Evolutionary conservation across 2,329 filamentous ascomycete species (phyloP).

Genomic region (Aureobasidium namibiae): DNA sequence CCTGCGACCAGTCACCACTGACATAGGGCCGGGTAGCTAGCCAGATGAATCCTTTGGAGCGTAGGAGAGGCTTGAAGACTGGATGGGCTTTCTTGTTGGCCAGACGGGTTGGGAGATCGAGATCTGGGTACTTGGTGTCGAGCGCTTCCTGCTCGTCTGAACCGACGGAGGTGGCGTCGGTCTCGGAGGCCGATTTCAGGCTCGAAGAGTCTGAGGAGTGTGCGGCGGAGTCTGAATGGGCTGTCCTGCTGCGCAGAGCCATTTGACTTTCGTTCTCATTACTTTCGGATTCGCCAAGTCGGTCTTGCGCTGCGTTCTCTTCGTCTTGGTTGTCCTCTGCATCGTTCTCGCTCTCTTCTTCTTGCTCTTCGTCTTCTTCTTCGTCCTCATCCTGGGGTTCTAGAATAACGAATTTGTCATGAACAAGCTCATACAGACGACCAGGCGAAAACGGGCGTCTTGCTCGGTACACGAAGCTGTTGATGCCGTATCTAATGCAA

Average conservation of each 20-base stretch:
- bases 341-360: constrained; percentile 20
- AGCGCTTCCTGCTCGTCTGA: neutral
- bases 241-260: constrained; percentile 2
- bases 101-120: constrained; percentile 35
- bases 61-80: constrained; percentile 48
- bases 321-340: constrained; percentile 19
- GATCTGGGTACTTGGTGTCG: constrained; percentile 13
- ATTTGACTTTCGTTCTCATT: constrained; percentile 20
- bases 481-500: constrained; percentile 51
- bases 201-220: neutral
- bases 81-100: constrained; percentile 48
- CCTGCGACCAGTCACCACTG: constrained; percentile 55
- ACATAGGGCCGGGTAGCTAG: constrained; percentile 50
- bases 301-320: constrained; percentile 14
- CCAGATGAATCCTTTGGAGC: constrained; percentile 56
- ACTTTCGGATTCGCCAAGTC: neutral
- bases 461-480: constrained; percentile 61
- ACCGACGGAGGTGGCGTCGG: constrained; percentile 3
- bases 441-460: constrained; percentile 37
- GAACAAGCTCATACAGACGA: constrained; percentile 32
- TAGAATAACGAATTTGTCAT: constrained; percentile 37
- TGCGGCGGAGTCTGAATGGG: constrained; percentile 19
- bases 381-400: constrained; percentile 31
- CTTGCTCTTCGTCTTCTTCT: constrained; percentile 24
- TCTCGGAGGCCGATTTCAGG: neutral